phyloP scores from a whole-genome alignment of 495 filamentous ascomycete genomes.

The Aspergillus baeticus region DNA sequence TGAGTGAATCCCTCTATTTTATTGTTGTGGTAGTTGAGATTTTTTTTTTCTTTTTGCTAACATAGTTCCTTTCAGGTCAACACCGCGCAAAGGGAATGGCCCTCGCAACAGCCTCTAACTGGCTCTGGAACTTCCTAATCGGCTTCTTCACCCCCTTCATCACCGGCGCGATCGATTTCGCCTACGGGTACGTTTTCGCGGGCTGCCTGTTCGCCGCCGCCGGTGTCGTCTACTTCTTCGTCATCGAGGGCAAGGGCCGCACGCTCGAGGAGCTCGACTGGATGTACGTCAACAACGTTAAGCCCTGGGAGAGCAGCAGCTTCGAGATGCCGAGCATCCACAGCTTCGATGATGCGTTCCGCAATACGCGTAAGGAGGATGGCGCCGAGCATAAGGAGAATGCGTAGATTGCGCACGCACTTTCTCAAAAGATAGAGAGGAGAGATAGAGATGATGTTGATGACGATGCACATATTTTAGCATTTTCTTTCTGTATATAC shows the following conservation, averaged over 20 bases:
- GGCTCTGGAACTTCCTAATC: conserved; percentile 86
- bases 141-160: conserved; percentile 81
- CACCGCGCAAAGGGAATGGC: conserved; percentile 72
- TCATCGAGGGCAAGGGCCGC: conserved; percentile 65
- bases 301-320: conserved; percentile 55
- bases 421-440: too few species aligned
- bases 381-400: too few species aligned
- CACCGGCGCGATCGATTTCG: conserved; percentile 63
- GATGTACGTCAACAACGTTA: conserved; percentile 70
- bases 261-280: conserved; percentile 78
- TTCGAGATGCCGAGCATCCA: conserved; percentile 10
- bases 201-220: conserved; percentile 63
- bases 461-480: too few species aligned
- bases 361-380: too few species aligned
- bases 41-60: too few species aligned
- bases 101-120: conserved; percentile 75
- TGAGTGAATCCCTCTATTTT: too few species aligned
- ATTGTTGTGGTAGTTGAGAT: background rate
- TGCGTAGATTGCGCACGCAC: too few species aligned
- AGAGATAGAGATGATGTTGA: too few species aligned
- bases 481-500: too few species aligned
- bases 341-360: too few species aligned
- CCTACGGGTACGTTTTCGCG: conserved; percentile 78
- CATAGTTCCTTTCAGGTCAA: too few species aligned
- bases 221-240: conserved; percentile 66